Evolutionary conservation across 257 asterid genomes (phyloP), one percentile per base, ranked within the genome.

Genomic region (Echium plantagineum): DNA sequence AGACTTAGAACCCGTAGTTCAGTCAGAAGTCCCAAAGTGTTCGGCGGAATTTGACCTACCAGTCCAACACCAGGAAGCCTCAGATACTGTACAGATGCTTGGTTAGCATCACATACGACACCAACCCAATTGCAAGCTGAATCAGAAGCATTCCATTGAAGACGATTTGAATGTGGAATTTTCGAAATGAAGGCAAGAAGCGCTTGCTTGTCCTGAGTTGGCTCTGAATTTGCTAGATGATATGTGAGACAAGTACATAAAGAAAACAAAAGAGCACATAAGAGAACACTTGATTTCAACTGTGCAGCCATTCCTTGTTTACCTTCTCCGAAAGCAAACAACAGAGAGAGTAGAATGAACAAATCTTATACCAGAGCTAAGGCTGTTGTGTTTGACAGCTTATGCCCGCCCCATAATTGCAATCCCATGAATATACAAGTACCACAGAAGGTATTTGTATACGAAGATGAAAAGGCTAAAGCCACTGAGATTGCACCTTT

Each of bases 51-150:
- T 55, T 65, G 69, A 6, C 99, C 99, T 13, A 89, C 77, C 17
- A 93, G 86, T 15, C 96, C 99, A 2, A 80, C 87, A 9, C 90
- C 98, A 54, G 98, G 98, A 18, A 93, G 89, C 30, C 98, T 65
- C 30, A 93, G 77, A 57, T 30, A 71, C 58, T 71, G 64, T 0
- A 93, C 95, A 15, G 75, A 86, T 13, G 97, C 74, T 20, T 78
- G 80, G 19, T 80, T 67, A 15, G 85, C 32, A 65, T 86, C 85
- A 72, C 97, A 93, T 51, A 9, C 76, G 18, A 93, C 90, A 7
- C 98, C 98, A 15, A 81, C 74, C 97, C 97, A 93, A 22, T 64
- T 13, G 68, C 98, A 93, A 6, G 85, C 89, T 0, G 98, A 83
- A 35, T 32, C 77, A 3, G 93, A 72, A 19, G 73, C 54, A 60